phyloP scores from a whole-genome alignment of 2,329 filamentous ascomycete genomes.

The Colletotrichum spinosum region DNA sequence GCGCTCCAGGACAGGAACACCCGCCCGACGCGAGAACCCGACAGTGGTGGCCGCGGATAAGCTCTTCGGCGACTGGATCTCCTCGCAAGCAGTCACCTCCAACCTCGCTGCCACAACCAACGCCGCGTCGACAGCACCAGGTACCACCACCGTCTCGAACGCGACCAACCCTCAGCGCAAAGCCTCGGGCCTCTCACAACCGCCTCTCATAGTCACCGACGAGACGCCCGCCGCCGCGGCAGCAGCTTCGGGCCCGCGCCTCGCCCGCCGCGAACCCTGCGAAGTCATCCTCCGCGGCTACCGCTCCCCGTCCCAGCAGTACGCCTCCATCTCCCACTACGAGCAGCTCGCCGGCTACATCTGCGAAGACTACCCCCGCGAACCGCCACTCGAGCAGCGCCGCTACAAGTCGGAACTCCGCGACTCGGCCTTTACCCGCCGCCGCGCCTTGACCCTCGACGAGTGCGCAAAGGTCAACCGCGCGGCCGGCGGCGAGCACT shows the following conservation, averaged over 20 bases:
- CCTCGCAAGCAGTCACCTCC: conserved; percentile 54
- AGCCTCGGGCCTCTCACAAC: conserved; percentile 50
- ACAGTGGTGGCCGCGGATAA: conserved; percentile 71
- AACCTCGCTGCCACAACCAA: conserved; percentile 40
- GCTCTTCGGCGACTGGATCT: conserved; percentile 70
- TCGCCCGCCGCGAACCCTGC: conserved; percentile 60
- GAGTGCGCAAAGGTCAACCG: conserved; percentile 84
- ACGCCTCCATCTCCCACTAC: conserved; percentile 89
- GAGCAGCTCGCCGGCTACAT: conserved; percentile 88
- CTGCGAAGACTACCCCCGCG: conserved; percentile 92
- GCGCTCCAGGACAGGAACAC: conserved; percentile 70
- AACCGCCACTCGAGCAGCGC: conserved; percentile 77
- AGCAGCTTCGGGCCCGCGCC: conserved; percentile 37
- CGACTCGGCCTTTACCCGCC: conserved; percentile 76
- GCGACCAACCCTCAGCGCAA: conserved; percentile 47
- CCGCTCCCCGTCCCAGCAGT: conserved; percentile 72
- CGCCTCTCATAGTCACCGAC: conserved; percentile 49
- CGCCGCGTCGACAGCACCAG: conserved; percentile 27
- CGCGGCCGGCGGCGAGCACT: conserved; percentile 87
- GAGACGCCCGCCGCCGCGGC: conserved; percentile 46
- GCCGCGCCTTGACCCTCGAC: conserved; percentile 73
- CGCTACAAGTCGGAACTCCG: conserved; percentile 81
- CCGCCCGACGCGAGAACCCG: conserved; percentile 69
- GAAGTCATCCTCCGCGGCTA: conserved; percentile 92
- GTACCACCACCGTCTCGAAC: conserved; percentile 3